Evolutionary conservation across 371 early-diverging fungal species (phyloP).

Genomic region (Actinomucor elegans): DNA sequence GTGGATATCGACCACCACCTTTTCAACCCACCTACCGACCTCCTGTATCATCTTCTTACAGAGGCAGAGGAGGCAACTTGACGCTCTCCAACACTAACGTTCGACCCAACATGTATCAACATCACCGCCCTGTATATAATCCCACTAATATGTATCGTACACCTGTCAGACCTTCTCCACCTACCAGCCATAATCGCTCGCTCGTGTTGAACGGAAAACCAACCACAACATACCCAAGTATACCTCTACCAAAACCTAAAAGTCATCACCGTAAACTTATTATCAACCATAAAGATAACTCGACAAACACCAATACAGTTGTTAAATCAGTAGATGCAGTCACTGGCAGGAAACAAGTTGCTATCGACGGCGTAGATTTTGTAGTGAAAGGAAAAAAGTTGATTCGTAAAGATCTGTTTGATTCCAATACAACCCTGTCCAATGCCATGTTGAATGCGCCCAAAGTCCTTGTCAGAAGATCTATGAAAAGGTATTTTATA

Average conservation of each 20-base stretch:
- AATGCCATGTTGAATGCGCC: slow-evolving; percentile 7
- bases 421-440: slow-evolving; percentile 7
- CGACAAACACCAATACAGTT: slow-evolving; percentile 4
- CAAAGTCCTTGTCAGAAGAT: slow-evolving; percentile 13
- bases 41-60: too few relatives aligned
- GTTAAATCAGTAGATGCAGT: slow-evolving; percentile 9
- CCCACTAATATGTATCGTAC: neutral
- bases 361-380: slow-evolving; percentile 44
- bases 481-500: slow-evolving; percentile 18
- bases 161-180: slow-evolving; percentile 2
- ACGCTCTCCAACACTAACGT: neutral
- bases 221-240: neutral
- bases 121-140: slow-evolving; percentile 9
- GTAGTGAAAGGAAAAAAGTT: slow-evolving; percentile 46
- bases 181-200: neutral
- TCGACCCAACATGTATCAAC: neutral
- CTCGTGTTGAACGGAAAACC: neutral
- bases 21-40: neutral
- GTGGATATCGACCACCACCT: neutral
- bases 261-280: slow-evolving; percentile 18
- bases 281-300: slow-evolving; percentile 8
- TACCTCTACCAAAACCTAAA: neutral
- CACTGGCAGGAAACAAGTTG: slow-evolving; percentile 35
- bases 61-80: slow-evolving; percentile 3
- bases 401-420: slow-evolving; percentile 34